phyloP scores from a whole-genome alignment of 1,284 basidiomycete genomes.

The Caloboletus firmus region DNA sequence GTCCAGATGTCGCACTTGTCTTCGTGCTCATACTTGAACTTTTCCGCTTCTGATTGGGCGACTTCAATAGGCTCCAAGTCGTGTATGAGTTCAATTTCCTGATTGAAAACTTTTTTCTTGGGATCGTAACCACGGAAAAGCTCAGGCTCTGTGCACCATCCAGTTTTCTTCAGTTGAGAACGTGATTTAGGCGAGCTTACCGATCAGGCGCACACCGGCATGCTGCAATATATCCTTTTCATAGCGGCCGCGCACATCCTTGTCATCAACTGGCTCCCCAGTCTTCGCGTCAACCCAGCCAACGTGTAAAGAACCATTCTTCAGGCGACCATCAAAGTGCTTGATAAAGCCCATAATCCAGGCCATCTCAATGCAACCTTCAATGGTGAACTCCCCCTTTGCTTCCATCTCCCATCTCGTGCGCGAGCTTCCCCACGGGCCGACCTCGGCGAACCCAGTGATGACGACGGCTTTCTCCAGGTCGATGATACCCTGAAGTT shows the following conservation, averaged over 20 bases:
- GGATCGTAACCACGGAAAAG: slow-evolving; percentile 98
- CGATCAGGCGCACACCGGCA: slow-evolving; percentile 94
- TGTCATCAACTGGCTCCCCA: slow-evolving; percentile 97
- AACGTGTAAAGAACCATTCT: slow-evolving; percentile 89
- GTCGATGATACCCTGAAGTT: slow-evolving; percentile 86
- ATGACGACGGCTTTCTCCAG: slow-evolving; percentile 94
- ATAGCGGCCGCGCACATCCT: slow-evolving; percentile 91
- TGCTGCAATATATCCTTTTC: slow-evolving; percentile 93
- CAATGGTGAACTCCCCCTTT: slow-evolving; percentile 89
- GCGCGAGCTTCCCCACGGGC: slow-evolving; percentile 98
- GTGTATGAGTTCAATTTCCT: slow-evolving; percentile 95
- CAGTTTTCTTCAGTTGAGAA: slow-evolving; percentile 5
- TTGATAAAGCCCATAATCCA: slow-evolving; percentile 99
- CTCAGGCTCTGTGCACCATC: slow-evolving; percentile 75
- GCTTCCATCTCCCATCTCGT: slow-evolving; percentile 99
- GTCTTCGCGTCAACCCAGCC: slow-evolving; percentile 98
- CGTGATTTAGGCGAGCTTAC: slow-evolving; percentile 44
- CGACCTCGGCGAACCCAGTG: slow-evolving; percentile 96
- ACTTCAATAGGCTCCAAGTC: slow-evolving; percentile 97
- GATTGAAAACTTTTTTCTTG: slow-evolving; percentile 94
- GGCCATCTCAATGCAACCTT: slow-evolving; percentile 98
- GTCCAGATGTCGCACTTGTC: slow-evolving; percentile 97
- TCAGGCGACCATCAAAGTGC: slow-evolving; percentile 95
- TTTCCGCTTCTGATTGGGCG: slow-evolving; percentile 85
- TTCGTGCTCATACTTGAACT: slow-evolving; percentile 96